Conservation (phyloP, 2,329 filamentous ascomycete genomes). For the Phaeosphaeriaceae sp. region DNA sequence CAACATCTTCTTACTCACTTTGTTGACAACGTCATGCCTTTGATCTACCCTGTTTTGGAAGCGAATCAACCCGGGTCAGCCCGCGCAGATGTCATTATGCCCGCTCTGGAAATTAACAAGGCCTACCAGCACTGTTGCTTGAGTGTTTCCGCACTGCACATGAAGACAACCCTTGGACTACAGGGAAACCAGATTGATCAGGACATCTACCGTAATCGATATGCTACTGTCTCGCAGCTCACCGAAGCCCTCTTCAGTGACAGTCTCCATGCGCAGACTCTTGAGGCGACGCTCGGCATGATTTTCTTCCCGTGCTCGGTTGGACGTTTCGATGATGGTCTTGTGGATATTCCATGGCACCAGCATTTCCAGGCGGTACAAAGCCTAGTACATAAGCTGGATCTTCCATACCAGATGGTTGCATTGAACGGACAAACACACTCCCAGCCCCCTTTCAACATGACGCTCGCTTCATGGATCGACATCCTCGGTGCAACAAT, state of each 20-base stretch:
- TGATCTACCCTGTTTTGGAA: constrained; percentile 91
- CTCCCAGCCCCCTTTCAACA: constrained; percentile 83
- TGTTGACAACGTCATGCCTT: constrained; percentile 82
- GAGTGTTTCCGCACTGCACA: constrained; percentile 89
- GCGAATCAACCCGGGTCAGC: constrained; percentile 85
- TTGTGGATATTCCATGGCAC: constrained; percentile 94
- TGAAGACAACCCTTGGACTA: constrained; percentile 76
- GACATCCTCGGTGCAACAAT: constrained; percentile 96
- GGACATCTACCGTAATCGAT: constrained; percentile 92
- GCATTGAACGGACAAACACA: constrained; percentile 63
- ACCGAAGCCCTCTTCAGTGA: constrained; percentile 82
- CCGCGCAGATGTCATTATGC: constrained; percentile 81
- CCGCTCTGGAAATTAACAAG: constrained; percentile 88
- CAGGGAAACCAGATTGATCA: constrained; percentile 78
- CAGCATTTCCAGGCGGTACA: constrained; percentile 94
- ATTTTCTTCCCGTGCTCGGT: constrained; percentile 97
- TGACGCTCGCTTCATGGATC: constrained; percentile 93
- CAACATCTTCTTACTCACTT: constrained; percentile 89
- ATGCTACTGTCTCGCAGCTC: constrained; percentile 82
- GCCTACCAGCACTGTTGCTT: constrained; percentile 95
- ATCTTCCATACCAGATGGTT: constrained; percentile 73
- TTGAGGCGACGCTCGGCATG: constrained; percentile 91
- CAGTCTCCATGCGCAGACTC: constrained; percentile 82
- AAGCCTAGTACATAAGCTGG: constrained; percentile 82
- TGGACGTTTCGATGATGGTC: constrained; percentile 79